Evolutionary conservation across 75 land plant species (phyloP), one percentile per base, ranked within the genome.

Genomic region (Cunninghamia lanceolata): DNA sequence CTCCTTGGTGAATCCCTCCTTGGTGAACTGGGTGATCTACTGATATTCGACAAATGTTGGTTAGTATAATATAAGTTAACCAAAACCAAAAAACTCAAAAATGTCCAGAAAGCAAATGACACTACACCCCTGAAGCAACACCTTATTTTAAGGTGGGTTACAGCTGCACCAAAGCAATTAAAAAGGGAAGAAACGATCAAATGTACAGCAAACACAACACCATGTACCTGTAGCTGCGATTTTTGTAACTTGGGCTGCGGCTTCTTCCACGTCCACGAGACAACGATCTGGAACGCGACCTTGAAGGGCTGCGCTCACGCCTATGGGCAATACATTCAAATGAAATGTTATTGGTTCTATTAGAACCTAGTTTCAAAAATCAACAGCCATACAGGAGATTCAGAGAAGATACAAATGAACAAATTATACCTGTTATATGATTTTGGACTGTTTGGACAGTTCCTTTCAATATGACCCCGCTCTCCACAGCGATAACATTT

Each of bases 401-500:
- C n/a, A 45, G 0, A 52, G 66, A 21, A 35, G 36, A 83, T 15
- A 11, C 13, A 83, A 9, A 63, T 1, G 46, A 56, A 16, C 14
- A 53, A 73, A 76, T 42, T 35, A 52, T 86, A 92, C 95, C 87
- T 91, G 30, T 83, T 86, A 36, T 88, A 89, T 88, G 84, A 54
- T 54, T 93, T 93, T 21, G 99, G 99, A 87, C 97, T 97, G 85
- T 94, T 97, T 53, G 92, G 92, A 84, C 99, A 97, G 53, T 97
- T 94, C 84, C 95, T 93, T 85, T 95, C 97, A 40, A 96, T 94
- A 82, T 97, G 97, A 79, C 95, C 99, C 5, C 94, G 89, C 80
- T 97, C 95, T 9, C 99, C 99, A 87, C 99, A 97, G 1, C 95
- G 93, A 53, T 97, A 97, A 85, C 99, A 97, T 87, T 94, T 97